Percentiles rank a stretch among this genome's conserved stretches.
Evolutionary conservation across 2,329 filamentous ascomycete species (phyloP).

Genomic region (Plectosphaerella sp.): DNA sequence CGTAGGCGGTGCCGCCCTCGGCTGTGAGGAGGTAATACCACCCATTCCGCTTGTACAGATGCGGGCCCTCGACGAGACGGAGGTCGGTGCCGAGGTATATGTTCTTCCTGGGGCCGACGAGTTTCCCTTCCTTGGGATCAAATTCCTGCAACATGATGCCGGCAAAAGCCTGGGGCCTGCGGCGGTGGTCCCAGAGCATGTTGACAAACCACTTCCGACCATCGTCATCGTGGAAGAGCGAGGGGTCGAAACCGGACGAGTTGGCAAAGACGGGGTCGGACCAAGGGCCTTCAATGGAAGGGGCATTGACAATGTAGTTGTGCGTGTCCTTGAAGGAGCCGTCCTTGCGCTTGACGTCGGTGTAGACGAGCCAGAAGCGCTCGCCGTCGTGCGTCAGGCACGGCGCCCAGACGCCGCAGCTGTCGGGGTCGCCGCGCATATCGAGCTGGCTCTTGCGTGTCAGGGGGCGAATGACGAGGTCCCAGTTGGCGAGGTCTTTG

Average conservation of each 20-base stretch:
- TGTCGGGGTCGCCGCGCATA: constrained; percentile 56
- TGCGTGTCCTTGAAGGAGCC: constrained; percentile 61
- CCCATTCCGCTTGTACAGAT: constrained; percentile 53
- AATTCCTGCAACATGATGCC: constrained; percentile 58
- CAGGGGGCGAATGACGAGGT: constrained; percentile 40
- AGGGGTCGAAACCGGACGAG: constrained; percentile 59
- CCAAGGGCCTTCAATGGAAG: constrained; percentile 54
- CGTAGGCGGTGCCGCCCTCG: constrained; percentile 56
- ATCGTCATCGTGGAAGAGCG: constrained; percentile 53
- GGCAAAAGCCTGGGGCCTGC: constrained; percentile 43
- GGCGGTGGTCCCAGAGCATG: constrained; percentile 52
- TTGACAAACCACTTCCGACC: constrained; percentile 54
- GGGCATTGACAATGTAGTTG: constrained; percentile 57
- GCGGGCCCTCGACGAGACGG: constrained; percentile 51
- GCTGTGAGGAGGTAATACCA: constrained; percentile 58
- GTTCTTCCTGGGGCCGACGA: constrained; percentile 52
- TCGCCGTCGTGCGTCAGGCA: constrained; percentile 58
- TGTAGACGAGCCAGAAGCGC: constrained; percentile 60
- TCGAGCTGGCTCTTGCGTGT: constrained; percentile 46
- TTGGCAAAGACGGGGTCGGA: constrained; percentile 56
- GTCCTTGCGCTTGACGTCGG: constrained; percentile 63
- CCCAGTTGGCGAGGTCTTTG: constrained; percentile 48
- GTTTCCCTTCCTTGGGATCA: constrained; percentile 39
- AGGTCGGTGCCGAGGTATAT: constrained; percentile 52
- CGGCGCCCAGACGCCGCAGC: constrained; percentile 60